phyloP scores from a whole-genome alignment of 768 basidiomycete species.

The Auriscalpium vulgare region DNA sequence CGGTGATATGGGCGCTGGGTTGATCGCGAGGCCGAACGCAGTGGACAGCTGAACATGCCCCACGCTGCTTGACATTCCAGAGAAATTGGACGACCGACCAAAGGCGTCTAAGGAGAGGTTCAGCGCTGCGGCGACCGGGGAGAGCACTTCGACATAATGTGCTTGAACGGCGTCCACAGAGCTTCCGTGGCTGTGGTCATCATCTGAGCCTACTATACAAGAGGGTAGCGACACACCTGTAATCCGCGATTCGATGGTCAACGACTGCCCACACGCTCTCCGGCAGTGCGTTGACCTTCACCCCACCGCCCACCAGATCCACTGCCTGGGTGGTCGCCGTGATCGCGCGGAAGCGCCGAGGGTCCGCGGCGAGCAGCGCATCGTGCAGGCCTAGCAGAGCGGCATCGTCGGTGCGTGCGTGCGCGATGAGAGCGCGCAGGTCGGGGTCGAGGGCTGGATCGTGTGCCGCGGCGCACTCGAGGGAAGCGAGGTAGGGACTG shows the following conservation, averaged over 20 bases:
- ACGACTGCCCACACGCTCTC: conserved; percentile 25
- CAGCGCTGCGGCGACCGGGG: conserved; percentile 22
- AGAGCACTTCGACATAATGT: conserved; percentile 21
- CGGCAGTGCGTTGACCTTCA: conserved; percentile 39
- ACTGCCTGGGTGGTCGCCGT: conserved; percentile 36
- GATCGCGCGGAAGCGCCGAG: conserved; percentile 19
- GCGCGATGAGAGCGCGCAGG: conserved; percentile 21
- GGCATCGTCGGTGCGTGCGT: conserved; percentile 19
- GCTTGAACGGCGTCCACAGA: conserved; percentile 23
- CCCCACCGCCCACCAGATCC: conserved; percentile 32
- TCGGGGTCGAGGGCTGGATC: conserved; percentile 26
- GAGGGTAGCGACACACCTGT: conserved; percentile 13
- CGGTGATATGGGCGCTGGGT: conserved; percentile 36
- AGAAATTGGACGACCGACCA: conserved; percentile 19
- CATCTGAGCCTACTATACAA: conserved; percentile 11
- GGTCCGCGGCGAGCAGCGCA: conserved; percentile 21
- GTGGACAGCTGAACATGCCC: conserved; percentile 31
- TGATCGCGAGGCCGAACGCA: conserved; percentile 25
- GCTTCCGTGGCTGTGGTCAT: conserved; percentile 3
- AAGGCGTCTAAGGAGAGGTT: conserved; percentile 36
- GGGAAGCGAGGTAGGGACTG: conserved; percentile 24
- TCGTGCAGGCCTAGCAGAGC: conserved; percentile 19
- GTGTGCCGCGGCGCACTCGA: conserved; percentile 36
- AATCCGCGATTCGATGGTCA: conserved; percentile 21
- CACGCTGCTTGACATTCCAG: conserved; percentile 11